Evolutionary conservation across 1,139 yeast species (phyloP).

Genomic region (Suhomyces maxii): DNA sequence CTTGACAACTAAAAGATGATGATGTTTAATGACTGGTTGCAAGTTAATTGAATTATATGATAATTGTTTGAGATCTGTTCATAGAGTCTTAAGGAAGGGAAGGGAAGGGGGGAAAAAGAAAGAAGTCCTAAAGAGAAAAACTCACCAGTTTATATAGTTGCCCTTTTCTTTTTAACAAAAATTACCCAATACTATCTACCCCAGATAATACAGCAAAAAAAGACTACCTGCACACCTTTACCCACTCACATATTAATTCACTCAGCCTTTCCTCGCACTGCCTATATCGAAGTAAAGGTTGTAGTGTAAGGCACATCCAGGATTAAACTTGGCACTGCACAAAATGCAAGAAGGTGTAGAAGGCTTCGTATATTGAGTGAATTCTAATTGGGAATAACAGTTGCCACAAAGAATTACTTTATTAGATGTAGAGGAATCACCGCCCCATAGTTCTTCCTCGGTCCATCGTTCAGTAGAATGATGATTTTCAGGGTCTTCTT

Average conservation of each 20-base stretch:
- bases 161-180: neutral
- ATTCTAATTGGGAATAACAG: conserved; percentile 32
- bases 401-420: conserved; percentile 39
- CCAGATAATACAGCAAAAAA: neutral
- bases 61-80: too few relatives aligned
- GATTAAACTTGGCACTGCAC: conserved; percentile 37
- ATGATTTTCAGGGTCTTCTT: conserved; percentile 10
- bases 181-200: neutral
- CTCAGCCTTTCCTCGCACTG: conserved; percentile 3
- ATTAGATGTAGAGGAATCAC: conserved; percentile 7
- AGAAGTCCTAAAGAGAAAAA: too few relatives aligned
- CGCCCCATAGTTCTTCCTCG: conserved; percentile 12
- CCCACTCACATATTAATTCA: neutral
- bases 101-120: too few relatives aligned
- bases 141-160: neutral
- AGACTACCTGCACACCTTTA: too few relatives aligned
- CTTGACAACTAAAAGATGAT: neutral
- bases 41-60: too few relatives aligned
- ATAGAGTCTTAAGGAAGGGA: too few relatives aligned
- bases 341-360: conserved; percentile 20
- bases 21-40: too few relatives aligned
- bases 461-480: conserved; percentile 24
- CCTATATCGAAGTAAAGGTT: conserved; percentile 33
- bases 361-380: conserved; percentile 24
- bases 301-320: conserved; percentile 40